phyloP scores from a whole-genome alignment of 1,139 yeast species.

The Hyphopichia wangnamkhiaoensis region DNA sequence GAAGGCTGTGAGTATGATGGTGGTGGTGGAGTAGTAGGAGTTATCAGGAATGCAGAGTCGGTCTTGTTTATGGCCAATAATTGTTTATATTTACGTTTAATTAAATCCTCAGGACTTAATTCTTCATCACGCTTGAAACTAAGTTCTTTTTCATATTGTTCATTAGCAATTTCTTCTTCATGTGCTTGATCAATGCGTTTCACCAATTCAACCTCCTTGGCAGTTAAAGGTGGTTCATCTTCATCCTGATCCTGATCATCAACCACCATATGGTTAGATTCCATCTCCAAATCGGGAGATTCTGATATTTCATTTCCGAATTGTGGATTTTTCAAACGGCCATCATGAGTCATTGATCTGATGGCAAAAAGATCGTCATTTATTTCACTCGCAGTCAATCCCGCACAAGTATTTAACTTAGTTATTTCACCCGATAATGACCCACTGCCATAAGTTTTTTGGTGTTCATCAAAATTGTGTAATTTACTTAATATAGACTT shows the following conservation, averaged over 20 bases:
- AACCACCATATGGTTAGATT: background rate
- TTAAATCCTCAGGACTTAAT: conserved; percentile 9
- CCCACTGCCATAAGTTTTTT: conserved; percentile 3
- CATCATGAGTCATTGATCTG: conserved; percentile 9
- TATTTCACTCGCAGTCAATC: conserved; percentile 26
- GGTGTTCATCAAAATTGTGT: conserved; percentile 9
- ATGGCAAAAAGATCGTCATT: conserved; percentile 20
- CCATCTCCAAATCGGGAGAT: conserved; percentile 10
- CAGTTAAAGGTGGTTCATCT: conserved; percentile 4
- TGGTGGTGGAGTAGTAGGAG: background rate
- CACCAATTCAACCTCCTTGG: conserved; percentile 4
- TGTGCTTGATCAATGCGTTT: conserved; percentile 8
- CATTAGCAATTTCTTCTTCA: conserved; percentile 6
- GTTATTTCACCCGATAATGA: background rate
- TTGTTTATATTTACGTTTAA: conserved; percentile 12
- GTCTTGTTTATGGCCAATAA: conserved; percentile 12
- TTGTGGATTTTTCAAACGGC: too few species aligned
- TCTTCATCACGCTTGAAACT: conserved; percentile 6
- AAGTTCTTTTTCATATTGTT: conserved; percentile 4
- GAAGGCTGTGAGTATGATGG: background rate
- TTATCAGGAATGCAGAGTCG: background rate
- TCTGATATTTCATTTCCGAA: conserved; percentile 9
- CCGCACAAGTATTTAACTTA: conserved; percentile 20
- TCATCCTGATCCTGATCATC: conserved; percentile 5
- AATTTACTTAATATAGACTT: conserved; percentile 11